Evolutionary conservation across 306 rosid genomes (phyloP).

Genomic region (Quillaja saponaria): DNA sequence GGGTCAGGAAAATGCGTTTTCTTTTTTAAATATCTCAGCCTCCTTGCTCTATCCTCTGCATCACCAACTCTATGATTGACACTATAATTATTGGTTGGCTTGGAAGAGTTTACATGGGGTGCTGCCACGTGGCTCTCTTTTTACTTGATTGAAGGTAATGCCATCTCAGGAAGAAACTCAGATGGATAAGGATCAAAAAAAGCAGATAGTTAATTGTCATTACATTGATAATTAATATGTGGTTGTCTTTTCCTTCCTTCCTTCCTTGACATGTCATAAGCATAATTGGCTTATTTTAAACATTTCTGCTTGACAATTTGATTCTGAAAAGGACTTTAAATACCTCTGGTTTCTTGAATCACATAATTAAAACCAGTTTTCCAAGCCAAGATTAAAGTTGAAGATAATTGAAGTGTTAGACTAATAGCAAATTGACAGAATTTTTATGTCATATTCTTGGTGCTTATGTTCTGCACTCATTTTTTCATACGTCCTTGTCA

Average conservation of each 20-base stretch:
- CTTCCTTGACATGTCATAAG: neutral
- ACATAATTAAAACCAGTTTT: too few species aligned
- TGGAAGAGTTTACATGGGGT: conserved; percentile 29
- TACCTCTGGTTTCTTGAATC: too few species aligned
- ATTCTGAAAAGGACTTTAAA: too few species aligned
- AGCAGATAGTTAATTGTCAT: conserved; percentile 8
- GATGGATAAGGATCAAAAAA: conserved; percentile 24
- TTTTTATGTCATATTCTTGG: too few species aligned
- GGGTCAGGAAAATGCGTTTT: conserved; percentile 12
- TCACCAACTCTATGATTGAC: conserved; percentile 22
- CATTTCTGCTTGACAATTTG: too few species aligned
- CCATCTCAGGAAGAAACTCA: conserved; percentile 7
- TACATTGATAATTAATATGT: neutral
- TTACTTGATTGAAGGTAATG: conserved; percentile 18
- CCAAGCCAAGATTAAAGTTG: too few species aligned
- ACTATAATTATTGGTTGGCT: conserved; percentile 31
- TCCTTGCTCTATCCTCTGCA: too few species aligned
- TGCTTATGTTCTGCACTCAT: too few species aligned
- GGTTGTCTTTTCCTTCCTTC: neutral
- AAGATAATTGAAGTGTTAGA: too few species aligned
- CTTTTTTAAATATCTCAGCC: conserved; percentile 1
- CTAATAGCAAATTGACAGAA: too few species aligned
- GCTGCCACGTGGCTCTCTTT: conserved; percentile 37
- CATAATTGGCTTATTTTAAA: neutral
- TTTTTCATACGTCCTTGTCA: too few species aligned